Base-by-base conservation (phyloP, 2,329 filamentous ascomycete species). In the Fusarium dimerum region DNA sequence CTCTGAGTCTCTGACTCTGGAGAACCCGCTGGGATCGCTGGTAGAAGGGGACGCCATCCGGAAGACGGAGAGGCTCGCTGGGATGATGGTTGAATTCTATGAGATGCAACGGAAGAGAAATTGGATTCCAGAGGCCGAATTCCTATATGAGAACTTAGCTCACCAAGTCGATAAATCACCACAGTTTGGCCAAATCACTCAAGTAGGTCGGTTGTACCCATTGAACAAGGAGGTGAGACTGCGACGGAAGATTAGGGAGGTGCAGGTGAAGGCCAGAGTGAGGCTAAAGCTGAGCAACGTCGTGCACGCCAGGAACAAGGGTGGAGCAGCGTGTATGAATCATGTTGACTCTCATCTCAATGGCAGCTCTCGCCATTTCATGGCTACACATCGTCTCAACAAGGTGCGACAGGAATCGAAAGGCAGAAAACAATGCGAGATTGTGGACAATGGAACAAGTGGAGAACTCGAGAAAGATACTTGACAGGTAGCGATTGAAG, bases 91-190 rank as follows among this genome's bases (percentile, higher is more conserved):
- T 57, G 45, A 61, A 44, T 29, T 54, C 50, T 43, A 60, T 48
- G 56, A 55, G 47, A 41, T 58, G 56, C 40, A 59, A 47, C 39
- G 53, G n/a, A n/a, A n/a, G n/a, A n/a, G n/a, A n/a, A n/a, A n/a
- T n/a, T n/a, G n/a, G n/a, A n/a, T n/a, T n/a, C n/a, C n/a, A n/a
- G n/a, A n/a, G n/a, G n/a, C n/a, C n/a, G n/a, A n/a, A n/a, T n/a
- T n/a, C n/a, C 68, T 71, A 59, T 47, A 60, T 57, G 46, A 51
- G 59, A 57, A 38, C 67, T 71, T 56, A 71, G 68, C 59, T 63
- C 49, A 58, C 57, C 51, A 49, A 59, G 45, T 59, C 52, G 56
- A 63, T 54, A 52, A 47, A 56, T 54, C 46, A 67, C 55, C 65
- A 66, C 65, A 51, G 62, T 60, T 62, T 57, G 58, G 54, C 54